These are phyloP conservation scores for Eimeria praecox DNA, from an alignment of 169 alveolate species.

Conservation along the genomic window DNA sequence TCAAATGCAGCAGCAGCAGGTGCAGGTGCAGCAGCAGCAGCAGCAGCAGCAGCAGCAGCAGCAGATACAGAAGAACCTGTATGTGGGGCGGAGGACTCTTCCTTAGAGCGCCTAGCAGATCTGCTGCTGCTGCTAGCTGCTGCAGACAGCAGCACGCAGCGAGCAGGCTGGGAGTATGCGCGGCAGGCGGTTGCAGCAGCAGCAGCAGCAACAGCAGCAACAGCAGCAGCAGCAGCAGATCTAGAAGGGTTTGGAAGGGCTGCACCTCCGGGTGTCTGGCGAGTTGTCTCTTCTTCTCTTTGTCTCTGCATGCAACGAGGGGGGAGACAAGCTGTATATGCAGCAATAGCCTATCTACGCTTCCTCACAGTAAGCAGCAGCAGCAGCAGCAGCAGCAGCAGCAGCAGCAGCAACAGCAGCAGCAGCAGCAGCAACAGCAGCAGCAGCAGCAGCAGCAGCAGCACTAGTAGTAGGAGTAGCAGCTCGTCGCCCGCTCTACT, in stretches of 20 bases:
- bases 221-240: not conserved
- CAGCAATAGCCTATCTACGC: slow-evolving; percentile 25
- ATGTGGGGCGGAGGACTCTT: not conserved
- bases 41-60: slow-evolving; percentile 34
- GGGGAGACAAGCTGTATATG: not conserved
- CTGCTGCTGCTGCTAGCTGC: slow-evolving; percentile 4
- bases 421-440: slow-evolving; percentile 59
- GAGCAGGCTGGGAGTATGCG: not conserved
- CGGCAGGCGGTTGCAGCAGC: slow-evolving; percentile 62
- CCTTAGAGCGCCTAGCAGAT: not conserved
- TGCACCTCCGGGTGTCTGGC: slow-evolving; percentile 57
- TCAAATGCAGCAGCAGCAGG: not conserved
- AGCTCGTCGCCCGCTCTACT: too few species aligned
- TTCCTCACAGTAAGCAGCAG: not conserved
- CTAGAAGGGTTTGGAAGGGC: not conserved
- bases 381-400: slow-evolving; percentile 51
- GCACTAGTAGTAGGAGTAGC: slow-evolving; percentile 43
- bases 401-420: slow-evolving; percentile 50
- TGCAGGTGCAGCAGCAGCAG: slow-evolving; percentile 34
- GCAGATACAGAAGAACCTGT: slow-evolving; percentile 33
- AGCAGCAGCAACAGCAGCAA: slow-evolving; percentile 22
- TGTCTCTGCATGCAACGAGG: slow-evolving; percentile 35
- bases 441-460: slow-evolving; percentile 35
- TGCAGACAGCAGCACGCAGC: slow-evolving; percentile 17
- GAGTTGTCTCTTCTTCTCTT: slow-evolving; percentile 51